These are phyloP conservation scores for Chenopodium quinoa DNA, from an alignment of 148 eudicot species.

Conservation along the genomic window DNA sequence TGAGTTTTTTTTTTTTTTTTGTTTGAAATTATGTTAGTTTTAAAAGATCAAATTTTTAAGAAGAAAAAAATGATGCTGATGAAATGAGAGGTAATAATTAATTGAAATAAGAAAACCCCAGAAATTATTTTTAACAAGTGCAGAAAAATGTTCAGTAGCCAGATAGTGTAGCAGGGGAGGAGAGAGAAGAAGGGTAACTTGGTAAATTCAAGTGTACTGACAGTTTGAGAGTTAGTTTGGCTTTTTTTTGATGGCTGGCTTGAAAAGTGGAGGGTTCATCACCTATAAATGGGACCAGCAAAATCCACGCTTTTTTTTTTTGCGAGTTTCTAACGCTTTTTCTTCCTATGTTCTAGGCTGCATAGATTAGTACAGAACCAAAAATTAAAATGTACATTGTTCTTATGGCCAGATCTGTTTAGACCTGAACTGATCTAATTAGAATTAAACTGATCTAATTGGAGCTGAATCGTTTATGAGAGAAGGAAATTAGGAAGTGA, in stretches of 20 bases:
- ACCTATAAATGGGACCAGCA: background rate
- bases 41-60: too few species aligned
- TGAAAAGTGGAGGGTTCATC: background rate
- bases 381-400: too few species aligned
- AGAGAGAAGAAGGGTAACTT: constrained; percentile 20
- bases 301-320: constrained; percentile 7
- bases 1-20: too few species aligned
- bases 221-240: constrained; percentile 39
- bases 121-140: background rate
- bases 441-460: too few species aligned
- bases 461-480: too few species aligned
- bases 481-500: too few species aligned
- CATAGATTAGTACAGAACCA: too few species aligned
- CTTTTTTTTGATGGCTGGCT: constrained; percentile 20
- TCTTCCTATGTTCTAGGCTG: too few species aligned
- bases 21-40: background rate
- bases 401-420: too few species aligned
- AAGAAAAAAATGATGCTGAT: constrained; percentile 16
- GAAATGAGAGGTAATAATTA: background rate
- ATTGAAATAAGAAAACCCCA: background rate
- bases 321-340: too few species aligned
- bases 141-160: constrained; percentile 5
- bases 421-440: too few species aligned
- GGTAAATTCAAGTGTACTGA: constrained; percentile 20
- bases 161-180: constrained; percentile 12